Evolutionary conservation across 495 filamentous ascomycete species (phyloP), one percentile per base, ranked within the genome.

Genomic region (Ascobolus immersus): DNA sequence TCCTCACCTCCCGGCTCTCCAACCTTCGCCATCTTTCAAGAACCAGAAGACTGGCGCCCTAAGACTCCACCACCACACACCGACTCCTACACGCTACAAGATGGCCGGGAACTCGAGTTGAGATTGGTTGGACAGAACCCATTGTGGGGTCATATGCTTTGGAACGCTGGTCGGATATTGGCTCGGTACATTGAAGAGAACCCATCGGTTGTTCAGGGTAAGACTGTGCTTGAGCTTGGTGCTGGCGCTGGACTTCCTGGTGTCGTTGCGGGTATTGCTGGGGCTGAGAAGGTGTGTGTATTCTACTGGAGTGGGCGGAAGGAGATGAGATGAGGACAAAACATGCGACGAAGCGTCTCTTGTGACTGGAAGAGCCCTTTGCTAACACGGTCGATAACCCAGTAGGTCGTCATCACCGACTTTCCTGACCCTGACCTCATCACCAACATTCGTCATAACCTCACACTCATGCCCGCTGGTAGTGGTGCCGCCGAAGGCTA

Each of bases 81-180:
- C 35, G 66, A 70, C 35, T 59, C 65, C 24, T 68, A 90, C 58
- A 63, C 58, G 15, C 65, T 81, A 49, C 56, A 66, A 25, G 69
- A 62, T 6, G 74, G 73, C 21, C 53, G 66, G 37, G 59, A 55
- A 3, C 60, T 92, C 35, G 64, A 57, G 37, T 64, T 94, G 38
- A 68, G 73, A 44, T 67, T 94, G 4, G 79, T 94, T 23, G 84
- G 84, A 31, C 71, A 78, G 53, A 82, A 74, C 59, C 78, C 84
- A 7, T 62, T 90, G 15, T 91, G 89, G 65, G 84, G 78, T 4
- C 77, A 94, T 52, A 64, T 76, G 31, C 69, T 94, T 7, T 94
- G 84, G 84, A 79, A 92, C 52, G 82, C 76, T 34, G 67, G 71
- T 33, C 69, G 71, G 14, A 64, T 71, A 8, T 64, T 81, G 34